These are phyloP conservation scores for Ceratorhiza oryzae-sativae DNA, from an alignment of 1,284 basidiomycete genomes.

Conservation along the genomic window DNA sequence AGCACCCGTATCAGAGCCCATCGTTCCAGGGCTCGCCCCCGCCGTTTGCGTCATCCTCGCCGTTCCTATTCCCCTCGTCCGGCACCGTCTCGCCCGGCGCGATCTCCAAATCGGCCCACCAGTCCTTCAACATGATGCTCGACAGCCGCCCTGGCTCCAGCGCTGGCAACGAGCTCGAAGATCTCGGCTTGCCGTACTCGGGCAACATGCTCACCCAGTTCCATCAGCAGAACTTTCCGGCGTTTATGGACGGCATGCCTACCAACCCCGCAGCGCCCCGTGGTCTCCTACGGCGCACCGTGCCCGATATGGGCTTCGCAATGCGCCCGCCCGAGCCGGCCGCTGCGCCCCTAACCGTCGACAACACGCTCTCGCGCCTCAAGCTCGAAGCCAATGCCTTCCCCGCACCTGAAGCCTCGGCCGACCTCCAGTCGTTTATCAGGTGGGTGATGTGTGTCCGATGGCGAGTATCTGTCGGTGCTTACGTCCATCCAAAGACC, in stretches of 20 bases:
- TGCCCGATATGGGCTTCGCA: conserved; percentile 61
- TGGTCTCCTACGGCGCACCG: conserved; percentile 47
- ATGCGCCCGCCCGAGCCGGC: conserved; percentile 59
- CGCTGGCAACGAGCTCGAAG: conserved; percentile 33
- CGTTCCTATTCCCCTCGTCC: conserved; percentile 46
- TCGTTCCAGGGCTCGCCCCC: conserved; percentile 40
- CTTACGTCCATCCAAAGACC: conserved; percentile 58
- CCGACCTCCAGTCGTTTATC: conserved; percentile 79
- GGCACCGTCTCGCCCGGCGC: conserved; percentile 53
- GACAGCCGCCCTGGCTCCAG: conserved; percentile 22
- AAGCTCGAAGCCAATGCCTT: conserved; percentile 61
- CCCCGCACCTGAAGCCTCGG: conserved; percentile 52
- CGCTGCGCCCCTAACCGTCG: conserved; percentile 51
- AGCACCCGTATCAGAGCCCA: conserved; percentile 34
- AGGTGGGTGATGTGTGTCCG: conserved; percentile 57
- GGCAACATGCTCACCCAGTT: conserved; percentile 26
- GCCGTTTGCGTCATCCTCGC: conserved; percentile 25
- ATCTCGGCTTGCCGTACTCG: conserved; percentile 21
- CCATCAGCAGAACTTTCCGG: conserved; percentile 32
- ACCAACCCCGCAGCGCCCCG: conserved; percentile 55
- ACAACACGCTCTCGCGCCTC: conserved; percentile 68
- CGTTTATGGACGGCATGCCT: conserved; percentile 22
- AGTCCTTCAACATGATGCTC: conserved; percentile 52
- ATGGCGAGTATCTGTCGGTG: background rate
- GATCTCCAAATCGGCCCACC: conserved; percentile 60